Base-by-base conservation (phyloP, 2,329 filamentous ascomycete genomes). In the Fusarium penzigii region DNA sequence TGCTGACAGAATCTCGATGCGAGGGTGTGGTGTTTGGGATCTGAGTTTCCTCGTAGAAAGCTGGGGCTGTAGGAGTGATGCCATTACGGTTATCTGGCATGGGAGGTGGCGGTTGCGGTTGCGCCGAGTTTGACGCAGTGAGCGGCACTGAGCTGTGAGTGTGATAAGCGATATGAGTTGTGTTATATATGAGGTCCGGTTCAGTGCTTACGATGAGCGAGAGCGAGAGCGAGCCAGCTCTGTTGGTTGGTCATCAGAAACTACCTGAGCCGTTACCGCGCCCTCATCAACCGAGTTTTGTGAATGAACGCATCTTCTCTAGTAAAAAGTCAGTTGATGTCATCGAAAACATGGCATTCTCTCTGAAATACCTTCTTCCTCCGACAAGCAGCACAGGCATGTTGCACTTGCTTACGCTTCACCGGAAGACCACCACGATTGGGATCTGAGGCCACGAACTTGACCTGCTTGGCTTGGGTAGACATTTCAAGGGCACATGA, bases 351-450 rank as follows among this genome's bases (percentile, higher is more conserved):
- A n/a, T 13, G 29, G 3, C 8, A 38, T 10, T 13, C 13, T 13
- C 10, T 3, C 11, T 6, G 5, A 46, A 65, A 43, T 46, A 80
- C 79, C 73, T 84, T 84, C 55, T 78, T 78, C 44, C 75, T 78
- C 5, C 82, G 78, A 58, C 83, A 86, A 2, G 72, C 68, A 0
- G 74, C 71, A 56, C 83, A 86, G 5, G 83, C 83, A 29, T 84
- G 81, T 51, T 78, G 75, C 17, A 83, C 80, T 62, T 85, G 83
- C 57, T 82, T 82, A 46, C 82, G 72, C 70, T 86, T 86, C 49
- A 82, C 71, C 5, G 81, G 81, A 52, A 84, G 68, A 16, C 81
- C 81, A 43, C 72, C 72, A 14, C 72, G 66, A 20, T 72, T 72
- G 6, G 73, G 72, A 65, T 84, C 79, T 12, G 80, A 79, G 48